Conservation (phyloP, 23 red algal species). For the Gracilaria vermiculophylla region DNA sequence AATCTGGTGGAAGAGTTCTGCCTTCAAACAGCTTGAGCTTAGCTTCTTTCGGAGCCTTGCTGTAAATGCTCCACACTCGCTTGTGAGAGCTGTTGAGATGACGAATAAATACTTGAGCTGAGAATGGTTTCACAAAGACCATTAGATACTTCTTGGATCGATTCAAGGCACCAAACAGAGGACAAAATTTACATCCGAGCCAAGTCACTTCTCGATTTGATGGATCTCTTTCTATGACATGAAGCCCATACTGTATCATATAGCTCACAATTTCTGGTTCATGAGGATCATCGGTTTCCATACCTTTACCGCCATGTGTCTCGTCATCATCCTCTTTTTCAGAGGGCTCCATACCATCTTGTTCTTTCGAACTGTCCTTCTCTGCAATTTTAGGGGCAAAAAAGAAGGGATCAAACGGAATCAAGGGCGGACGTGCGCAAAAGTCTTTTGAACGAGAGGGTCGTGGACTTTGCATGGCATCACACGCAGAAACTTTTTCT, state of each 20-base stretch:
- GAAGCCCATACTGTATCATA: slow-evolving; percentile 1
- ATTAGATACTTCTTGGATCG: neutral
- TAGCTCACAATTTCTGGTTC: neutral
- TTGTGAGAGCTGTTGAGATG: neutral
- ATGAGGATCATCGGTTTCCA: neutral
- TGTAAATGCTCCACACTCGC: neutral
- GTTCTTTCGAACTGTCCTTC: neutral
- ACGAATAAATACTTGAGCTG: neutral
- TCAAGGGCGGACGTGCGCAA: neutral
- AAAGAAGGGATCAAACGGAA: neutral
- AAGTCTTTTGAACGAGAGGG: neutral
- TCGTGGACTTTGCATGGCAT: neutral
- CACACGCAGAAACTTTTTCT: neutral
- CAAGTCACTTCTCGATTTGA: neutral
- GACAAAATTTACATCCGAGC: slow-evolving; percentile 10
- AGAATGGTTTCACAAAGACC: neutral
- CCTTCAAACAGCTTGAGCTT: neutral
- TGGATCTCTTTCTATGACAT: slow-evolving; percentile 1
- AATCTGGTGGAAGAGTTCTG: neutral
- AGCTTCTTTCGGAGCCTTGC: neutral
- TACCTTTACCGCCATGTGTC: neutral
- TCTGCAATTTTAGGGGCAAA: neutral
- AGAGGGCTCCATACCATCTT: neutral
- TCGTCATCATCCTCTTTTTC: neutral
- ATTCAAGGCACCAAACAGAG: neutral